phyloP scores from a whole-genome alignment of 768 basidiomycete genomes.

The Boletus fagicola region DNA sequence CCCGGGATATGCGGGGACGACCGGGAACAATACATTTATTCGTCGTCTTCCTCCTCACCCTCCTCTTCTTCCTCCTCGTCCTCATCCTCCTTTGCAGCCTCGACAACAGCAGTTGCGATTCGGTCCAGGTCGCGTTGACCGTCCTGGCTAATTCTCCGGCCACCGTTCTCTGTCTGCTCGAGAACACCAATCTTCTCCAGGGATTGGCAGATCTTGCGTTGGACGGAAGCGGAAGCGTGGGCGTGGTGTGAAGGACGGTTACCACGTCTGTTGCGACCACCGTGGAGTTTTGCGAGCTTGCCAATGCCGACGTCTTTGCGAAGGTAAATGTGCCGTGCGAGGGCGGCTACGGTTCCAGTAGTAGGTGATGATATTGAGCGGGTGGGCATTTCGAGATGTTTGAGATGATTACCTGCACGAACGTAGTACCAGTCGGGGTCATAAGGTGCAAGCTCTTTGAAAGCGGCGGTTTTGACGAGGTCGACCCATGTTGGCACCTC shows the following conservation, averaged over 20 bases:
- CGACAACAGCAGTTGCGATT: conserved; percentile 87
- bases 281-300: conserved; percentile 93
- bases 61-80: conserved; percentile 72
- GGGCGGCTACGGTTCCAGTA: conserved; percentile 58
- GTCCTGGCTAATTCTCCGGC: conserved; percentile 94
- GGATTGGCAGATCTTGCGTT: conserved; percentile 94
- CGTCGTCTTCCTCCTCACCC: conserved; percentile 50
- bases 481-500: conserved; percentile 99
- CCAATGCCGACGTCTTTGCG: conserved; percentile 96
- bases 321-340: conserved; percentile 99
- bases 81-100: conserved; percentile 70
- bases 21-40: conserved; percentile 25
- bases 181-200: conserved; percentile 99
- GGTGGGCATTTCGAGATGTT: neutral
- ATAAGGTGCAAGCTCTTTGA: conserved; percentile 98
- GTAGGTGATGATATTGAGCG: neutral
- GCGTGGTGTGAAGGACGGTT: conserved; percentile 96
- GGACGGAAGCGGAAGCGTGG: conserved; percentile 80
- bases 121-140: conserved; percentile 95
- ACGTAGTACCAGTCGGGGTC: conserved; percentile 99
- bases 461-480: conserved; percentile 95
- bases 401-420: conserved; percentile 76
- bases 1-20: conserved; percentile 18
- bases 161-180: conserved; percentile 90
- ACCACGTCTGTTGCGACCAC: conserved; percentile 92